Conservation (phyloP, 1,284 basidiomycete species). For the Microbotryum violaceum region DNA sequence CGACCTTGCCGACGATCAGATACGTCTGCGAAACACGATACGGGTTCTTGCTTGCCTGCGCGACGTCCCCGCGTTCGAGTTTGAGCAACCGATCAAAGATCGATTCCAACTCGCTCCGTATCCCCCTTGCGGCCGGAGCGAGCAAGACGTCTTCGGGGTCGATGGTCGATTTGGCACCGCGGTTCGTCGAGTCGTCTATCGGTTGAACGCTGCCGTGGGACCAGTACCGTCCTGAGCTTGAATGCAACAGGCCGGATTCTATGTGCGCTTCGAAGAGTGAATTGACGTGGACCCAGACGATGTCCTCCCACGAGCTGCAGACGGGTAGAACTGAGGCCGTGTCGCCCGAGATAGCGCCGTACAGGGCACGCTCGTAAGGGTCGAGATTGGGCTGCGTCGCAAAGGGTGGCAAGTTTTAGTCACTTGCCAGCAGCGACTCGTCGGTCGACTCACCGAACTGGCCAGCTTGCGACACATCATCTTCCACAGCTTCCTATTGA, state of each 20-base stretch:
- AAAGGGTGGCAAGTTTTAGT: background rate
- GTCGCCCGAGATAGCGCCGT: conserved; percentile 82
- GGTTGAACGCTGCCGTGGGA: conserved; percentile 10
- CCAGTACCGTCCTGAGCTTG: conserved; percentile 19
- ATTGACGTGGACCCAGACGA: conserved; percentile 85
- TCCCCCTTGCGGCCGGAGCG: conserved; percentile 2
- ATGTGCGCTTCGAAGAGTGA: conserved; percentile 75
- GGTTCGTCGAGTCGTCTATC: background rate
- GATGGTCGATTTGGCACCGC: conserved; percentile 1
- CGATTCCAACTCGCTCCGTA: conserved; percentile 22
- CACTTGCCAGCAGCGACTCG: background rate
- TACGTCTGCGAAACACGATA: conserved; percentile 80
- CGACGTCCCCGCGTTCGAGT: conserved; percentile 18
- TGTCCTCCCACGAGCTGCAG: conserved; percentile 86
- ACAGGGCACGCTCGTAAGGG: conserved; percentile 69
- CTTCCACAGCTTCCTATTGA: conserved; percentile 76
- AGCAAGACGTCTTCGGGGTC: conserved; percentile 25
- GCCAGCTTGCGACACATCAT: conserved; percentile 69
- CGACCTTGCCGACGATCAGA: conserved; percentile 69
- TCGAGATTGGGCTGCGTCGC: conserved; percentile 55
- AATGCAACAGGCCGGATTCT: conserved; percentile 45
- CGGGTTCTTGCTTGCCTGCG: conserved; percentile 61
- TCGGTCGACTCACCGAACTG: conserved; percentile 51
- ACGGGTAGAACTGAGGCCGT: conserved; percentile 63
- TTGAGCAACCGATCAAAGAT: conserved; percentile 26